Base-by-base conservation (phyloP, 768 basidiomycete genomes). In the Mycena vitilis region DNA sequence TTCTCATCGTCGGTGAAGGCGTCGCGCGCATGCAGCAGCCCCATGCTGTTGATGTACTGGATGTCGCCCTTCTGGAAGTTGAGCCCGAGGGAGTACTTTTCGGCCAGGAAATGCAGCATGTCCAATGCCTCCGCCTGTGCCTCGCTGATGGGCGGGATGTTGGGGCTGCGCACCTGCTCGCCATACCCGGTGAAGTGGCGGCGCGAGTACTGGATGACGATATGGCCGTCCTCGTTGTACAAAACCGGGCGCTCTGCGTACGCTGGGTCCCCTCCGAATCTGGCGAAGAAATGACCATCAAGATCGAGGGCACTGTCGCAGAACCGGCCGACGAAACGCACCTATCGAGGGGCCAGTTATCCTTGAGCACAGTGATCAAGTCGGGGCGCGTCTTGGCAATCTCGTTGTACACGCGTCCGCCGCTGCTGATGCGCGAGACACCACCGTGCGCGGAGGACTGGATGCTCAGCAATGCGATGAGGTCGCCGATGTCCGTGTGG, bases 31-130 rank as follows among this genome's bases (percentile, higher is more conserved):
- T 85, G 84, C 55, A 85, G 74, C 51, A 85, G 67, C 0, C 83
- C 79, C 69, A 85, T 66, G 65, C 80, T 84, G 69, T 84, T 85
- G 75, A 85, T 84, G 71, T 84, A 85, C 69, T 85, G 84, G 40
- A 85, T 84, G 67, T 85, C 84, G 45, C 84, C 84, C 69, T 84
- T 85, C 71, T 83, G 78, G 77, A 85, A 84, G 60, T 84, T 84
- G 63, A 84, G 75, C 6, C 75, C 81, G 2, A 85, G 76, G 37
- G 80, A 79, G 69, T 80, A 81, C 62, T 82, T 83, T 68, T 84
- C 82, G 2, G 82, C 83, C 16, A 82, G 65, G 72, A 82, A 85
- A 63, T 84, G 84, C 36, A 85, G 69, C 1, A 80, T 80, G 66
- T 85, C 84, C 18, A 85, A 74, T 10, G 84, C 84, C 66, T 85